Evolutionary conservation across 176 grass and related monocot species (phyloP).

Genomic region (Ananas comosus): DNA sequence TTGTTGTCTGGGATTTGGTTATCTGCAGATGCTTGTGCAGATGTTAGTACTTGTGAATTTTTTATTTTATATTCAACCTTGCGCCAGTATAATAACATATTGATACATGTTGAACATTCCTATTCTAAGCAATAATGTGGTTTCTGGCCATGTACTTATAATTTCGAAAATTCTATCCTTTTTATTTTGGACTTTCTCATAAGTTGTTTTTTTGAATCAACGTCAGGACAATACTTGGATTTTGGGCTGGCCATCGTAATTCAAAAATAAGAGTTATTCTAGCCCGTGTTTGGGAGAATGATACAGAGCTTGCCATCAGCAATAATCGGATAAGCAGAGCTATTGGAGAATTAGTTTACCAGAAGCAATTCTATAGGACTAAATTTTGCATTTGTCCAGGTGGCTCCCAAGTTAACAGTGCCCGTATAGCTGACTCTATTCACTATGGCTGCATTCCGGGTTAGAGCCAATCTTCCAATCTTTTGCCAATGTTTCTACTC

Average conservation of each 20-base stretch:
- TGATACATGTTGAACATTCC: neutral
- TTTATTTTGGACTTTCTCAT: neutral
- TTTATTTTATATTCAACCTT: too few relatives aligned
- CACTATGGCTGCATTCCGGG: constrained; percentile 97
- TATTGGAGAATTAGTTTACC: constrained; percentile 82
- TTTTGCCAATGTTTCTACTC: neutral
- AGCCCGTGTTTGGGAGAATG: constrained; percentile 82
- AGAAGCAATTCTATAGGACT: constrained; percentile 80
- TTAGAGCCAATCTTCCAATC: constrained; percentile 25
- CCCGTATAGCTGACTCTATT: constrained; percentile 85
- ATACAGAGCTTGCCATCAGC: constrained; percentile 87
- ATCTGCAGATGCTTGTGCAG: too few relatives aligned
- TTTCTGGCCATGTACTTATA: neutral
- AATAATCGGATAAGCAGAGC: constrained; percentile 91
- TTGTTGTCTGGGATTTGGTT: too few relatives aligned
- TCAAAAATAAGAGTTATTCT: constrained; percentile 96
- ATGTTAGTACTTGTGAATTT: too few relatives aligned
- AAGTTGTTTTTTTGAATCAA: neutral
- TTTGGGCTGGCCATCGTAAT: constrained; percentile 78
- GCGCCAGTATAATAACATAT: neutral
- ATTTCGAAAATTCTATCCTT: neutral
- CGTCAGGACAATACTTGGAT: constrained; percentile 52
- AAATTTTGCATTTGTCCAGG: constrained; percentile 99
- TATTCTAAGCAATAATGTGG: neutral
- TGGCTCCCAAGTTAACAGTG: constrained; percentile 98